Conservation (phyloP, 345 rosid species). For the Citrus medica region DNA sequence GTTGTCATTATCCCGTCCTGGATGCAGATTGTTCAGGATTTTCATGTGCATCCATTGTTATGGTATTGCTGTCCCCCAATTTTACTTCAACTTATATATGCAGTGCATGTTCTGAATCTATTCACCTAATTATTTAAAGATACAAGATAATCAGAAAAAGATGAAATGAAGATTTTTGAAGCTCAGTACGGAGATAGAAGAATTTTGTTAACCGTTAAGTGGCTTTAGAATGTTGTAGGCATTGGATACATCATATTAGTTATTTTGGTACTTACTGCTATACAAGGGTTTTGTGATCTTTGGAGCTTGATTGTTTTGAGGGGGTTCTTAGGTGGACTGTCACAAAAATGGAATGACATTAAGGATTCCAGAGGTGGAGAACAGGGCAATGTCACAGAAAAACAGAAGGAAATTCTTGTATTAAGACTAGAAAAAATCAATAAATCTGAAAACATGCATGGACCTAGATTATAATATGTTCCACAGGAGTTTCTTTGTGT, state of each 20-base stretch:
- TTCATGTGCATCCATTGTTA: conserved; percentile 70
- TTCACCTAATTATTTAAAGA: too few relatives aligned
- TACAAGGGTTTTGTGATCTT: not conserved
- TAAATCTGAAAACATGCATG: not conserved
- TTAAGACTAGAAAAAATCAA: not conserved
- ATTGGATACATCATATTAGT: not conserved
- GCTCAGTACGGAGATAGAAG: not conserved
- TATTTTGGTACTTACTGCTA: not conserved
- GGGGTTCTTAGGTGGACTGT: not conserved
- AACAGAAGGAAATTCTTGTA: not conserved
- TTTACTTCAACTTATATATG: not conserved
- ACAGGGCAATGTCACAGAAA: not conserved
- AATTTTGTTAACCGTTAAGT: not conserved
- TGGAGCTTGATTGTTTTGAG: not conserved
- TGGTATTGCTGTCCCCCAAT: conserved; percentile 46
- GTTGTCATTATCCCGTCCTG: conserved; percentile 56
- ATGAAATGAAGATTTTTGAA: not conserved
- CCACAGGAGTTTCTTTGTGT: not conserved
- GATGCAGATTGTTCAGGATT: conserved; percentile 82
- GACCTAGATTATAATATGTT: not conserved
- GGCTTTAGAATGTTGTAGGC: not conserved
- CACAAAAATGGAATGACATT: not conserved
- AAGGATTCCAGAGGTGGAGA: not conserved
- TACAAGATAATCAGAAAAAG: not conserved
- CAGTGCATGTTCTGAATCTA: not conserved